Evolutionary conservation across 2,329 filamentous ascomycete species (phyloP).

Genomic region (Fusarium mexicanum): DNA sequence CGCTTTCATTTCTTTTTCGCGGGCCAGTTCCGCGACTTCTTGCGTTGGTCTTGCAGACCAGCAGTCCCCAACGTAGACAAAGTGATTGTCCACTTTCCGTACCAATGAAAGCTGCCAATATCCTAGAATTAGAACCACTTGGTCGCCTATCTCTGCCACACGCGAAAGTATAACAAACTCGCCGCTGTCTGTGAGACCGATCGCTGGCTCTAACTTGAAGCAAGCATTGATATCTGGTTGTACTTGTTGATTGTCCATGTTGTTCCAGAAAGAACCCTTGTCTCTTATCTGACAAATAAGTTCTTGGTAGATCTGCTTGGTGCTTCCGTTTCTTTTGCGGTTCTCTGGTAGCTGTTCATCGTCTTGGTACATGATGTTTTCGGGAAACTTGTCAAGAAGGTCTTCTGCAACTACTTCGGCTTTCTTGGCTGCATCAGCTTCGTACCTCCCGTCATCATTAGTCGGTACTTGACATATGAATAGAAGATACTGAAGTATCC

Average conservation of each 20-base stretch:
- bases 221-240: neutral
- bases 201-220: neutral
- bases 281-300: neutral
- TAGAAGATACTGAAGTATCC: neutral
- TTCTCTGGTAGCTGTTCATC: neutral
- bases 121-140: neutral
- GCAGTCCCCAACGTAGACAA: neutral
- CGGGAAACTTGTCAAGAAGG: neutral
- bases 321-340: rapidly evolving
- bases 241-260: rapidly evolving
- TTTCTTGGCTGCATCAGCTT: neutral
- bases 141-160: neutral
- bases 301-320: rapidly evolving
- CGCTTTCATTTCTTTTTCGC: neutral
- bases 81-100: neutral
- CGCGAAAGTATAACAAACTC: neutral
- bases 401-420: neutral
- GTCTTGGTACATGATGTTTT: neutral
- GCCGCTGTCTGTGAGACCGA: neutral
- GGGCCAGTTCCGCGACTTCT: neutral
- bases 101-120: neutral
- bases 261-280: rapidly evolving
- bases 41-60: neutral
- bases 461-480: rapidly evolving
- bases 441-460: rapidly evolving